Percentiles rank a stretch among this genome's conserved stretches.
Evolutionary conservation across 2,329 filamentous ascomycete genomes (phyloP).

Genomic region (Cryphonectria naterciae): DNA sequence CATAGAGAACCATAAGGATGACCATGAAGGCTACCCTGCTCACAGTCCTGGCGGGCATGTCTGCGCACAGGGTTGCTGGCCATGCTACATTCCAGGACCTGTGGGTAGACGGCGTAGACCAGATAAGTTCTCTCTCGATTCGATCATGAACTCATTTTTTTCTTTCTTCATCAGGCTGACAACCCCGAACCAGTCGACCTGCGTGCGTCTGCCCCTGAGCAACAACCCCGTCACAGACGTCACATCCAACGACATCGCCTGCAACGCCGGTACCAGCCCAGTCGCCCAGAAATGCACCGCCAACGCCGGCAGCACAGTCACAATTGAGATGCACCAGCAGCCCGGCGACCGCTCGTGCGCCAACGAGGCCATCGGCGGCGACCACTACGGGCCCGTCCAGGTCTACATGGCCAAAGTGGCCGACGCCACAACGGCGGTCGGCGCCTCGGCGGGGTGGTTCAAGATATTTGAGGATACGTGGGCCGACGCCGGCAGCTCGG

Average conservation of each 20-base stretch:
- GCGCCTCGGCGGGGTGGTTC: constrained; percentile 50
- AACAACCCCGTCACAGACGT: constrained; percentile 58
- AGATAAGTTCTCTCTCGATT: constrained; percentile 37
- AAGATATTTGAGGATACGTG: constrained; percentile 55
- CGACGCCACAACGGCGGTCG: constrained; percentile 49
- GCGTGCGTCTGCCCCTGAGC: constrained; percentile 51
- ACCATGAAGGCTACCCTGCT: constrained; percentile 43
- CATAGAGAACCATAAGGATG: neutral
- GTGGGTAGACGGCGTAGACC: constrained; percentile 50
- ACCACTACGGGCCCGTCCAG: constrained; percentile 55
- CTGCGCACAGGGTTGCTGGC: constrained; percentile 43
- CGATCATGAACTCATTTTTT: too few species aligned
- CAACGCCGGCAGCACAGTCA: constrained; percentile 52
- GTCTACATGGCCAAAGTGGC: constrained; percentile 53
- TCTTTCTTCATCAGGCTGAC: constrained; percentile 30
- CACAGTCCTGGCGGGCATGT: constrained; percentile 39
- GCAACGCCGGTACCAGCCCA: constrained; percentile 45
- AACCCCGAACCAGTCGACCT: constrained; percentile 43
- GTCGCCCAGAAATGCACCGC: constrained; percentile 50
- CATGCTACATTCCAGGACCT: constrained; percentile 58
- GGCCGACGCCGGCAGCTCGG: constrained; percentile 41
- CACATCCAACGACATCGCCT: constrained; percentile 46
- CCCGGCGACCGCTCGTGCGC: constrained; percentile 46
- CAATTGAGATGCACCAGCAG: constrained; percentile 58
- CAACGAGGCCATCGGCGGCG: constrained; percentile 55